Evolutionary conservation across 495 filamentous ascomycete species (phyloP), one percentile per base, ranked within the genome.

Genomic region (Cairneyella variabilis): DNA sequence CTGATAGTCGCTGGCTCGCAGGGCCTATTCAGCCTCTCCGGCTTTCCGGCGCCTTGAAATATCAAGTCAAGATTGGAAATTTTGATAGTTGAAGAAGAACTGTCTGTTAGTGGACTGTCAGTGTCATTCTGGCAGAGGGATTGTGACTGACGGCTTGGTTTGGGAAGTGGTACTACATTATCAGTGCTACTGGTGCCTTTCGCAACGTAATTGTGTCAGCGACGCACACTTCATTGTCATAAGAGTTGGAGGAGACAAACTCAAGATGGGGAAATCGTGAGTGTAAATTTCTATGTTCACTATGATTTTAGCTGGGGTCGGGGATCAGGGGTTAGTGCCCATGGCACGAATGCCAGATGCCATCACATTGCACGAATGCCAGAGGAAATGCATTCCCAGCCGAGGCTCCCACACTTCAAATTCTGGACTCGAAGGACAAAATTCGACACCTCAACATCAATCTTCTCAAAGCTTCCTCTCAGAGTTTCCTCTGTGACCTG

Each of bases 241-340:
- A 40, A 45, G 47, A 21, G 21, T 44, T 11, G 34, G 11, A 41
- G 17, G 34, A 46, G 41, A 32, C 38, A 20, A 37, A 41, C n/a
- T n/a, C 32, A 61, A 51, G 22, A 61, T 61, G 59, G 59, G 59
- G 21, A 61, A 61, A 54, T 61, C 59, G 59, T 61, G 30, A 47
- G 52, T 52, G 6, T 5, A 38, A 21, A 32, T 43, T 9, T 39
- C 22, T 51, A 18, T 41, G 20, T 34, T 48, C 11, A 7, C n/a
- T n/a, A n/a, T n/a, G n/a, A n/a, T n/a, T n/a, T n/a, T n/a, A n/a
- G n/a, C n/a, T n/a, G n/a, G n/a, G n/a, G n/a, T n/a, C n/a, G n/a
- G n/a, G n/a, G n/a, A n/a, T n/a, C n/a, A n/a, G n/a, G n/a, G n/a
- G n/a, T 49, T 49, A 17, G 27, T n/a, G 14, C 8, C 3, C 10